Evolutionary conservation across 2,329 filamentous ascomycete species (phyloP).

Genomic region (Arthrobotrys megalospora): DNA sequence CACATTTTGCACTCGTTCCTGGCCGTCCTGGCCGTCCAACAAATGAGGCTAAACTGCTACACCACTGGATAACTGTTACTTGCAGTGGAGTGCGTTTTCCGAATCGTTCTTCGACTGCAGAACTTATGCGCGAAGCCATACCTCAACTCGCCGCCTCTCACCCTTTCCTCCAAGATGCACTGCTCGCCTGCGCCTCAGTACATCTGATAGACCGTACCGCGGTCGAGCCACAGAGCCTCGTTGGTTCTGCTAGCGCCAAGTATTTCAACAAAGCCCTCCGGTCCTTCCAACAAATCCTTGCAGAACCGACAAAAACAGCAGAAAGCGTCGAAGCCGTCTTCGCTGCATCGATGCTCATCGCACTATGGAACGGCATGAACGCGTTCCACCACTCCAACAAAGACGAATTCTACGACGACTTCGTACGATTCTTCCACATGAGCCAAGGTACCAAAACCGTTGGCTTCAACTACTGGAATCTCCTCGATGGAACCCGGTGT

Average conservation of each 20-base stretch:
- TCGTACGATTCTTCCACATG: constrained; percentile 54
- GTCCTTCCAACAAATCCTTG: constrained; percentile 44
- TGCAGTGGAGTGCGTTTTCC: constrained; percentile 51
- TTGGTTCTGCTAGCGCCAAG: constrained; percentile 39
- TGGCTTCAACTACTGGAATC: constrained; percentile 44
- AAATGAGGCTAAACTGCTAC: constrained; percentile 52
- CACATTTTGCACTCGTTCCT: constrained; percentile 52
- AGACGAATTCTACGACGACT: constrained; percentile 57
- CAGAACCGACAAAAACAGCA: constrained; percentile 30
- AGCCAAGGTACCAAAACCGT: constrained; percentile 54
- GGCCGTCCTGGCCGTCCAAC: constrained; percentile 53
- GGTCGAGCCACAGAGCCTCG: constrained; percentile 33
- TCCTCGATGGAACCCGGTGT: constrained; percentile 40
- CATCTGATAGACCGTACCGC: constrained; percentile 50
- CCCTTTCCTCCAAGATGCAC: constrained; percentile 51
- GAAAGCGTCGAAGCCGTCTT: constrained; percentile 48
- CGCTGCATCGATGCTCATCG: constrained; percentile 56
- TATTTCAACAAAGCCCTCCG: constrained; percentile 52
- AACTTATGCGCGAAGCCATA: constrained; percentile 54
- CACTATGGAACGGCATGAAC: constrained; percentile 59
- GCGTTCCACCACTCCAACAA: constrained; percentile 57
- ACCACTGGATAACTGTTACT: constrained; percentile 58
- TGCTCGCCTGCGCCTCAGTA: constrained; percentile 51
- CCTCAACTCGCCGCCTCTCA: constrained; percentile 49
- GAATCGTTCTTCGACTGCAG: constrained; percentile 36